phyloP scores from a whole-genome alignment of 163 green algal genomes.

The Chlorella variabilis region DNA sequence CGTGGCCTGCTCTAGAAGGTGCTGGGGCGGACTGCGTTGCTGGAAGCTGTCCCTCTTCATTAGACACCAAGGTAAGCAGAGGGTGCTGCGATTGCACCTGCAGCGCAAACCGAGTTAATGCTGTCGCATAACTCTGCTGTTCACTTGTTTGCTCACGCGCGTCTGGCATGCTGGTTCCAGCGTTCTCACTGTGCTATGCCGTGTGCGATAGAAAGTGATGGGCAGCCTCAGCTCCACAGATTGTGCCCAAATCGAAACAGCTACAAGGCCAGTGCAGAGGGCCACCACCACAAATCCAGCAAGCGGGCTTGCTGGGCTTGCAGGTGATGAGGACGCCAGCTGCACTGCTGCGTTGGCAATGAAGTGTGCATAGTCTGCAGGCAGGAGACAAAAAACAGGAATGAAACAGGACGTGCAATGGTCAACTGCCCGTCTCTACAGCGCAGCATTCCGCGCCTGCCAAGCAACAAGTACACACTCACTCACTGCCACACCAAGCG shows the following conservation, averaged over 20 bases:
- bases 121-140: too few relatives aligned
- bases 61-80: too few relatives aligned
- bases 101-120: background rate
- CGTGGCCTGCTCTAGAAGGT: background rate
- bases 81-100: background rate
- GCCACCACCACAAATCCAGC: background rate
- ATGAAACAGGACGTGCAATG: background rate
- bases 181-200: too few relatives aligned
- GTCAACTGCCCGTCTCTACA: background rate
- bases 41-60: background rate
- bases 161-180: too few relatives aligned
- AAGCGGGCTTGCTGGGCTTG: background rate
- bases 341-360: background rate
- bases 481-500: conserved; percentile 16
- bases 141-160: too few relatives aligned
- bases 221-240: conserved; percentile 15
- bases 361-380: conserved; percentile 5
- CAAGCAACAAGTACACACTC: background rate
- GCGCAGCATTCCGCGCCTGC: background rate
- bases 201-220: conserved; percentile 1
- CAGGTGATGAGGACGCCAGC: background rate
- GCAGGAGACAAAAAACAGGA: background rate
- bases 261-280: background rate
- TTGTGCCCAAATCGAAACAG: background rate
- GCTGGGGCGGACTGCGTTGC: background rate